phyloP scores from a whole-genome alignment of 768 basidiomycete species.

The Lactarius indigo region DNA sequence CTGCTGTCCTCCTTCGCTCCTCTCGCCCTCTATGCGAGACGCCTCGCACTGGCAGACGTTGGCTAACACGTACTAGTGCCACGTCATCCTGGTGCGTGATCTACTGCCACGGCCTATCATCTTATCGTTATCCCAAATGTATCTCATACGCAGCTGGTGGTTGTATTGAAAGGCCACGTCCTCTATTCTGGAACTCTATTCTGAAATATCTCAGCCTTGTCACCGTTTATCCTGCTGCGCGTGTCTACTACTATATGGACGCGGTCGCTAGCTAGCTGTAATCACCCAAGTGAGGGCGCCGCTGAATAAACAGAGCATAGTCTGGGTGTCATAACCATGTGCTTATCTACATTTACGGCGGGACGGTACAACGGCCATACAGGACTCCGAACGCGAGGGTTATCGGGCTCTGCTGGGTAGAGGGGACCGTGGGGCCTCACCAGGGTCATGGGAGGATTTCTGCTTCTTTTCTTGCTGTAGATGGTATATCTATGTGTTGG shows the following conservation, averaged over 20 bases:
- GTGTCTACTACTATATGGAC: too few species aligned
- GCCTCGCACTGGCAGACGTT: background rate
- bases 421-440: background rate
- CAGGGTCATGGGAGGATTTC: background rate
- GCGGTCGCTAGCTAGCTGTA: background rate
- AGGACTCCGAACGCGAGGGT: background rate
- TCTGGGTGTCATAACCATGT: background rate
- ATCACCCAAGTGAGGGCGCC: background rate
- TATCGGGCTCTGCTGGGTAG: background rate
- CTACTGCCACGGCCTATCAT: too few species aligned
- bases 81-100: background rate
- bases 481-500: background rate
- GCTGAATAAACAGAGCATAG: background rate
- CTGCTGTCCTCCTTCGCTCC: conserved; percentile 1
- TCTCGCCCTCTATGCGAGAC: background rate
- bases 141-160: background rate
- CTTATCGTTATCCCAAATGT: background rate
- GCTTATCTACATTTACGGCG: background rate
- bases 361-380: background rate
- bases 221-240: background rate
- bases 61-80: background rate
- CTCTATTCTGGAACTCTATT: too few species aligned
- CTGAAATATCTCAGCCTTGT: conserved; percentile 1
- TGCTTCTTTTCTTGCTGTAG: background rate
- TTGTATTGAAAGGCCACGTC: background rate